A percentile compares a stretch with the other conserved stretches of the same genome.
Conservation (phyloP, 495 filamentous ascomycete species). For the Daldinia concentrica region DNA sequence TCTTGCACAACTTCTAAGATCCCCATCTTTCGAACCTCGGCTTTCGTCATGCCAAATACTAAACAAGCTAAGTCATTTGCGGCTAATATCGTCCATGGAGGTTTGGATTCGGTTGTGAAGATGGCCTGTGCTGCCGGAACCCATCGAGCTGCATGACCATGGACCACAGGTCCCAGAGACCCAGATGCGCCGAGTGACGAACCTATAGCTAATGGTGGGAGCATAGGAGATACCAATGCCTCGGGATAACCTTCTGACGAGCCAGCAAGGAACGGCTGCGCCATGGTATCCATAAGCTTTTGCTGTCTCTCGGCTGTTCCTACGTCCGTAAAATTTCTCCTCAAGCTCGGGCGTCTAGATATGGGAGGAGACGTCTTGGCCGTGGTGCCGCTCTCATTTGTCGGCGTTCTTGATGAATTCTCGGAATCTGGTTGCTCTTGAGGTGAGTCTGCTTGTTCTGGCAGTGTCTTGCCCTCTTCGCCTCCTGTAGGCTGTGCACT, state of each 20-base stretch:
- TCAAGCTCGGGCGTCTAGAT: constrained; percentile 76
- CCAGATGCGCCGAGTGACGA: constrained; percentile 44
- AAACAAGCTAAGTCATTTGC: constrained; percentile 98
- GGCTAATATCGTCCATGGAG: constrained; percentile 93
- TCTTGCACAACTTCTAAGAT: constrained; percentile 93
- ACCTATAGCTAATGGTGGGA: constrained; percentile 51
- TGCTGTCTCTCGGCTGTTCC: constrained; percentile 74
- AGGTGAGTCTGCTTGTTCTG: constrained; percentile 17
- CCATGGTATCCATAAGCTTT: constrained; percentile 88
- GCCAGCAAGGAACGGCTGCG: constrained; percentile 75
- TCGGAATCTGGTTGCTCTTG: constrained; percentile 54
- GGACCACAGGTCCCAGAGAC: constrained; percentile 60
- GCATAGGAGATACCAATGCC: constrained; percentile 51
- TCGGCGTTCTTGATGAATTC: constrained; percentile 63
- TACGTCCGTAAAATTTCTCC: constrained; percentile 88
- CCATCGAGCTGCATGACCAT: constrained; percentile 89
- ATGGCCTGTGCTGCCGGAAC: constrained; percentile 93
- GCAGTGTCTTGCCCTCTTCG: constrained; percentile 14
- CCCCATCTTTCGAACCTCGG: constrained; percentile 91
- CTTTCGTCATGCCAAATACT: constrained; percentile 93
- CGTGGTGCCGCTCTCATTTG: constrained; percentile 64
- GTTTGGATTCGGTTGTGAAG: constrained; percentile 87
- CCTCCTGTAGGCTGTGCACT: constrained; percentile 8
- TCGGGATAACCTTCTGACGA: constrained; percentile 59
- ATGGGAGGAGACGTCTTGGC: constrained; percentile 61